A percentile compares a stretch with the other conserved stretches of the same genome.
Evolutionary conservation across 768 basidiomycete genomes (phyloP).

Genomic region (Trametes villosa): DNA sequence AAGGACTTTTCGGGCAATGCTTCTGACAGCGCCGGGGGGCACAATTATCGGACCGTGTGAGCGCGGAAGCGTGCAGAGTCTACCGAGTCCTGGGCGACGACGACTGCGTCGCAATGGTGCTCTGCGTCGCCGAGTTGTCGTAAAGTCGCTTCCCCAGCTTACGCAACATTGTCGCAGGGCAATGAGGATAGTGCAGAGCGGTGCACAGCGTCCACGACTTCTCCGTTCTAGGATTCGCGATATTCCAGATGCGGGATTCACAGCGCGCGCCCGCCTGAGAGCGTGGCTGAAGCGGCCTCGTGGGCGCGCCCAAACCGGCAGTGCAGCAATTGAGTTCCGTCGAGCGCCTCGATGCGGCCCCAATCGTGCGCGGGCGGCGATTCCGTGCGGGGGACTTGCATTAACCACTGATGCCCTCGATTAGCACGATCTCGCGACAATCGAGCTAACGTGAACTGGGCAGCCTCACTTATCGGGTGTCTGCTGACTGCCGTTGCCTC

Average conservation of each 20-base stretch:
- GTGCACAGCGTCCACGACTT: background rate
- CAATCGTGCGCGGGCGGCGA: background rate
- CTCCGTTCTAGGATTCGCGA: constrained; percentile 14
- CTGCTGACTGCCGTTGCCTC: background rate
- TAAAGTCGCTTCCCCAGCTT: background rate
- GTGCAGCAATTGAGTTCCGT: background rate
- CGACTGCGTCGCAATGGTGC: background rate
- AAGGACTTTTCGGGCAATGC: background rate
- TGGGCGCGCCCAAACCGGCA: constrained; percentile 12
- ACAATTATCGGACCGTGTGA: constrained; percentile 6
- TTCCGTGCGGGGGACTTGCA: background rate
- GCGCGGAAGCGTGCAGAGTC: background rate
- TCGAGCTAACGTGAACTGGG: background rate
- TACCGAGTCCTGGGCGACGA: background rate
- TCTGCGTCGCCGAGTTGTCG: background rate
- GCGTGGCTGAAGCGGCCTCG: constrained; percentile 8
- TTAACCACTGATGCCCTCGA: background rate
- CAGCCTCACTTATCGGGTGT: background rate
- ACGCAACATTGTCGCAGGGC: background rate
- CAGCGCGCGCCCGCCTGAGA: constrained; percentile 17
- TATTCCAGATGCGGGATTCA: constrained; percentile 13
- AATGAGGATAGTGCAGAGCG: background rate
- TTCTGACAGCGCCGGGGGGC: constrained; percentile 10
- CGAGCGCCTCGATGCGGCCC: background rate
- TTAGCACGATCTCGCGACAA: background rate